phyloP scores from a whole-genome alignment of 2,329 filamentous ascomycete genomes.

The Leptosphaerulina australis region DNA sequence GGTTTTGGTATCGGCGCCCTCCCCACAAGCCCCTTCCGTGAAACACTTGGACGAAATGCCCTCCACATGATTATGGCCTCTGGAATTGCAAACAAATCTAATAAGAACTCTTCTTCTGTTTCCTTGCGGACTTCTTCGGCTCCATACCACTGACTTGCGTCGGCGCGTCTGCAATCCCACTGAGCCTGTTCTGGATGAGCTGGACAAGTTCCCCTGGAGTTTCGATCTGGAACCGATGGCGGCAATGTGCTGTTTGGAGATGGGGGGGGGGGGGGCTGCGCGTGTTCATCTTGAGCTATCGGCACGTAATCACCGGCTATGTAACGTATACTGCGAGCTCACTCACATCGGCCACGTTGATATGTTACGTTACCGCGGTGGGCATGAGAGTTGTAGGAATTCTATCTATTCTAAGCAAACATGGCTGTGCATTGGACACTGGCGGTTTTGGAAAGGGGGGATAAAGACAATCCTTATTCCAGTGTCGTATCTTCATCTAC shows the following conservation, averaged over 20 bases:
- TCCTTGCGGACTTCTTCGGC: constrained; percentile 57
- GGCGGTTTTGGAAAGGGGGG: constrained; percentile 43
- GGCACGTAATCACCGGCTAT: constrained; percentile 66
- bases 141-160: constrained; percentile 45
- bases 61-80: constrained; percentile 43
- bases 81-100: constrained; percentile 53
- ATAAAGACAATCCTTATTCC: constrained; percentile 44
- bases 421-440: constrained; percentile 44
- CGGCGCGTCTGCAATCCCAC: constrained; percentile 56
- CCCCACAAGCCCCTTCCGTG: constrained; percentile 55
- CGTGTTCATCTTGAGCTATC: constrained; percentile 56
- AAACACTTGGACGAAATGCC: constrained; percentile 53
- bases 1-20: constrained; percentile 56
- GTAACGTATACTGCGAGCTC: constrained; percentile 59
- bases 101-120: constrained; percentile 56
- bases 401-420: constrained; percentile 51
- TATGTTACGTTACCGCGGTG: constrained; percentile 50
- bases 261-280: constrained; percentile 11
- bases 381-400: constrained; percentile 50
- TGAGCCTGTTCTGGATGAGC: constrained; percentile 64
- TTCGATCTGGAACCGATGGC: constrained; percentile 8
- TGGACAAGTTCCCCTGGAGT: constrained; percentile 54
- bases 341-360: constrained; percentile 50
- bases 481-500: constrained; percentile 54
- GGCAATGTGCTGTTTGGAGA: constrained; percentile 15